Base-by-base conservation (phyloP, 75 land plant species). In the Cunninghamia lanceolata region DNA sequence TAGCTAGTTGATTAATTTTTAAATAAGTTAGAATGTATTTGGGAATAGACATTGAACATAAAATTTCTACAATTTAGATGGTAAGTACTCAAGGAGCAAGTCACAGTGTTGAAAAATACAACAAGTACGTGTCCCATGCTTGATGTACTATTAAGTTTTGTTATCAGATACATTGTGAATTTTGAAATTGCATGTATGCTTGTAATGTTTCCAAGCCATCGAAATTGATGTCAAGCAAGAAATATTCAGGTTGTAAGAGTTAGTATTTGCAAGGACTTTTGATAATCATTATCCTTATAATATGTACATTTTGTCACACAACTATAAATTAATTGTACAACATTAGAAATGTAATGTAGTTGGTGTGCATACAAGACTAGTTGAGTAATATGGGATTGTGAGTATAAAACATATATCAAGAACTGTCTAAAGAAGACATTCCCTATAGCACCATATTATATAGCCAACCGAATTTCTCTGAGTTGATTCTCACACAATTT, bases 51-150 rank as follows among this genome's bases (percentile, higher is more conserved):
- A 36, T 43, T 42, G 25, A 10, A 25, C 40, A n/a, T 75, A 68
- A 68, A n/a, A 2, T 19, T 50, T 40, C 82, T 68, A 11, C 47
- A 16, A 39, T 63, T 36, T 92, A 97, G 98, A 83, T 96, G 86
- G 89, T 97, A 63, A 90, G 94, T 82, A 89, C 98, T 32, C 95
- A 91, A 53, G 99, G 99, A 85, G 99, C 99, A 53, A 90, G 90
- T 86, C 86, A 92, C 52, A 92, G 89, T 59, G 89, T 91, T 68
- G 86, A 89, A 89, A 97, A 97, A 90, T 93, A 91, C 30, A 96
- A 96, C 88, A 95, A 96, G 99, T 97, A 93, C 86, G 91, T 68
- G 63, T 79, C 32, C 84, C 73, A 71, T 89, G 11, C 84, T 39
- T 36, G 13, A 40, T n/a, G 14, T 46, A 53, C 28, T 78, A 9